These are phyloP conservation scores for Candida glucosophila DNA, from an alignment of 1,139 yeast genomes.

Conservation along the genomic window DNA sequence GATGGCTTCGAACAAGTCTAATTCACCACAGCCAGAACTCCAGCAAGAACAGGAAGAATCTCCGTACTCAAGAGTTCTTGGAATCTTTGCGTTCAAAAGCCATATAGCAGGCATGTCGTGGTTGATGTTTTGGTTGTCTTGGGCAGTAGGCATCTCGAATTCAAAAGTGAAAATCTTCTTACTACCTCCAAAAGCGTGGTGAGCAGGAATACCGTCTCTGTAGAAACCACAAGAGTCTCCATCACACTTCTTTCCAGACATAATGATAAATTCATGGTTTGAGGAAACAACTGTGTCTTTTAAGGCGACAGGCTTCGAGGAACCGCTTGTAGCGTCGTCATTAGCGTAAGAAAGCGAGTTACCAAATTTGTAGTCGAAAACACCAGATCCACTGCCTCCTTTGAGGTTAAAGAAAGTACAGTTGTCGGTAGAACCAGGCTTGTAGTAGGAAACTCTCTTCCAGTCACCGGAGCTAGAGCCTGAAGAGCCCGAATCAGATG, in stretches of 20 bases:
- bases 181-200: constrained; percentile 61
- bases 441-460: constrained; percentile 68
- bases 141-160: constrained; percentile 53
- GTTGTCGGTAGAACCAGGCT: constrained; percentile 51
- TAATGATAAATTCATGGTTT: constrained; percentile 51
- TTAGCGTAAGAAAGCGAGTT: constrained; percentile 82
- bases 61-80: constrained; percentile 71
- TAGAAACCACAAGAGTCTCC: constrained; percentile 57
- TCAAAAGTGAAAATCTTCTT: constrained; percentile 66
- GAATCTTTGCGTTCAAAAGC: constrained; percentile 68
- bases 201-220: constrained; percentile 65
- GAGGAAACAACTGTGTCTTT: constrained; percentile 45
- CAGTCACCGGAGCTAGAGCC: constrained; percentile 45
- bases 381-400: constrained; percentile 83
- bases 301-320: constrained; percentile 50
- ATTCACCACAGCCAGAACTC: constrained; percentile 75
- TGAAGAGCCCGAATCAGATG: constrained; percentile 22
- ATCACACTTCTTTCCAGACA: constrained; percentile 50
- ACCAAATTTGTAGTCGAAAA: constrained; percentile 78
- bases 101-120: constrained; percentile 73
- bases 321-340: constrained; percentile 64
- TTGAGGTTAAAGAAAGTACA: constrained; percentile 75
- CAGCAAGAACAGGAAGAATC: constrained; percentile 64
- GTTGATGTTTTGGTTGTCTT: constrained; percentile 20
- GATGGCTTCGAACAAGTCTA: constrained; percentile 73